phyloP scores from a whole-genome alignment of 2,329 filamentous ascomycete species.

The Penicillium sp. region DNA sequence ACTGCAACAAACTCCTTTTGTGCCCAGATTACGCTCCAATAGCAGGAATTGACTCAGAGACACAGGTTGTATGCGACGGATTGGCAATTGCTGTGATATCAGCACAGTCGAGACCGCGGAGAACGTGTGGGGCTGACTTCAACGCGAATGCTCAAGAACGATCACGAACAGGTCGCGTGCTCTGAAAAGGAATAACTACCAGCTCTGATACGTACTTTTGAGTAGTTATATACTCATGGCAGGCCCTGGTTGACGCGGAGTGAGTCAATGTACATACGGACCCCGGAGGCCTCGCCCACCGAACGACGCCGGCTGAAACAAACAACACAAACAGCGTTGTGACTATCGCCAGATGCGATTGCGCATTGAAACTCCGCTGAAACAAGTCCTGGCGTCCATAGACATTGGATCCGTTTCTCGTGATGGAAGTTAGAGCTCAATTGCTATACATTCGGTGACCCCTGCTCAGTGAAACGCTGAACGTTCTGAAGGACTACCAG shows the following conservation, averaged over 20 bases:
- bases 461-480: too few species aligned
- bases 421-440: neutral
- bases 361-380: neutral
- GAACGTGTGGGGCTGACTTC: neutral
- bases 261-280: too few species aligned
- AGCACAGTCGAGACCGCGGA: neutral
- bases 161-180: neutral
- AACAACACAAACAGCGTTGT: constrained; percentile 1
- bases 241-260: too few species aligned
- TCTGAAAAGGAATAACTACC: neutral
- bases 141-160: too few species aligned
- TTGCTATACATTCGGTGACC: neutral
- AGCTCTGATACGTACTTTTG: too few species aligned
- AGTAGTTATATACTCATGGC: too few species aligned
- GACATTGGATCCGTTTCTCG: neutral
- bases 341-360: neutral
- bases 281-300: neutral
- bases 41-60: neutral
- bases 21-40: neutral
- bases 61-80: neutral
- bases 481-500: neutral
- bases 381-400: neutral
- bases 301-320: neutral
- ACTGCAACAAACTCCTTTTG: neutral
- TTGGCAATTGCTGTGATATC: neutral